Evolutionary conservation across 495 filamentous ascomycete species (phyloP), one percentile per base, ranked within the genome.

Genomic region (Xylaria cubensis): DNA sequence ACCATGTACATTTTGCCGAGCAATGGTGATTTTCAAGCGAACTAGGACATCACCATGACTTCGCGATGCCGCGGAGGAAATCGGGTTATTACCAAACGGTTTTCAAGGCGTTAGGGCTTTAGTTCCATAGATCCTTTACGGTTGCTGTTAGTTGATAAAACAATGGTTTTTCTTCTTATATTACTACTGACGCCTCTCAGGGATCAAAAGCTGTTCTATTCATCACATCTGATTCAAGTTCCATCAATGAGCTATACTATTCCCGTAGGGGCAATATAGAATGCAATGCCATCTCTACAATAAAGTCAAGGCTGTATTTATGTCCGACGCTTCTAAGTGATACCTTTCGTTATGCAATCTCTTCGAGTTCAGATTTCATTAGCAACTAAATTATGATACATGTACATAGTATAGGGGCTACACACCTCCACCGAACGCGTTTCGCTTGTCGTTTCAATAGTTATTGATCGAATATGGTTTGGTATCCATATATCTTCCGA

Each of bases 1-100:
- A 36, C 50, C 42, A 65, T 56, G 48, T 48, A 34, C 59, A 58
- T 51, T 72, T 67, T 61, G 34, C 53, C 61, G 24, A 61, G 55
- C 51, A 41, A 41, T 32, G 41, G 41, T 29, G 13, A 44, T 48
- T 5, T 36, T 56, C 13, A 3, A 15, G 64, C 36, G 62, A 56
- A 36, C 34, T 29, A 67, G 34, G 0, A n/a, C 42, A 56, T 10
- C 65, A 26, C 21, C 15, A 56, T n/a, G 65, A 53, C 59, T 51
- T 24, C 26, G 46, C 24, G 4, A 56, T 44, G 48, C 34, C 24
- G 39, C 19, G 67, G 34, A 76, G 76, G 7, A 70, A 77, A 55
- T 64, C n/a, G 34, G 79, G 24, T n/a, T n/a, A 13, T 17, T 44
- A 15, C 9, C 44, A 36, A 48, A 24, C n/a, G 61, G 59, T 34